Conservation (phyloP, 2,329 filamentous ascomycete species). For the Diplodia corticola region DNA sequence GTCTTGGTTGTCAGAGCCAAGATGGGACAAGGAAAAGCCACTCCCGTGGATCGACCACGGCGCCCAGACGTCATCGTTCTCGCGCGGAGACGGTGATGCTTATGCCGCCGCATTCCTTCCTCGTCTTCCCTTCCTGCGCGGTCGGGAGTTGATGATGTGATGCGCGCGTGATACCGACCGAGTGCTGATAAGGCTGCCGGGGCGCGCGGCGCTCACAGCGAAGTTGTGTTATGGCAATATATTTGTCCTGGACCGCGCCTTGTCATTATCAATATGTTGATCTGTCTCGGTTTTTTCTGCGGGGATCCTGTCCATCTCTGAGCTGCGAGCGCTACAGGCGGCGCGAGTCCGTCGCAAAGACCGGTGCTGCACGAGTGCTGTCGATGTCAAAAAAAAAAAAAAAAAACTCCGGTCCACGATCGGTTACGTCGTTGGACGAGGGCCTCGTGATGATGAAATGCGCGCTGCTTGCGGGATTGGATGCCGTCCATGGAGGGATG, state of each 20-base stretch:
- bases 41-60: background rate
- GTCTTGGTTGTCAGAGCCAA: background rate
- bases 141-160: background rate
- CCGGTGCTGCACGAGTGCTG: background rate
- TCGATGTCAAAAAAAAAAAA: too few species aligned
- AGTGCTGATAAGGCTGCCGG: too few species aligned
- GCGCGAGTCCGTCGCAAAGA: background rate
- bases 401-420: background rate
- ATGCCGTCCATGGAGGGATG: background rate
- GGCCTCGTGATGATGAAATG: background rate
- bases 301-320: too few species aligned
- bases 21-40: constrained; percentile 2
- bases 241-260: too few species aligned
- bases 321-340: too few species aligned
- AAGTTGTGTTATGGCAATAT: too few species aligned
- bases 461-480: background rate
- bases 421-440: background rate
- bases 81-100: background rate
- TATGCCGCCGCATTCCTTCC: background rate
- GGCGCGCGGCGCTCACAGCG: too few species aligned
- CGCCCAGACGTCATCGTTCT: background rate
- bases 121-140: background rate
- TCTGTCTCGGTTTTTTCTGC: too few species aligned
- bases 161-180: too few species aligned
- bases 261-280: too few species aligned